Evolutionary conservation across 345 rosid species (phyloP), one percentile per base, ranked within the genome.

Genomic region (Linum usitatissimum): DNA sequence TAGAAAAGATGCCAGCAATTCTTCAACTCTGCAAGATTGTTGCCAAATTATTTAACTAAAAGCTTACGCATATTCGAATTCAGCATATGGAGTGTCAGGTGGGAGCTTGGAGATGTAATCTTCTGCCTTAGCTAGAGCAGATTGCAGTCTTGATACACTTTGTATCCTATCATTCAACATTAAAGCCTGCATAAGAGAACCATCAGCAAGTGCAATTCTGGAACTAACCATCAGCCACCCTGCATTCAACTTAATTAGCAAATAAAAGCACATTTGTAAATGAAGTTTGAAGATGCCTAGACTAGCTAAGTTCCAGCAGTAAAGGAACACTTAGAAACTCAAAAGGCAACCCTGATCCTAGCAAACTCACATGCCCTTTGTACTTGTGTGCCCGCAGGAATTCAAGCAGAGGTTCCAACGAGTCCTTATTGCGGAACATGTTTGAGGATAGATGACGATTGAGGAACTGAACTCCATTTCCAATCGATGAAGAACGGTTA

Each of bases 401-500:
- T 74, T 88, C 79, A 53, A 85, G 80, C 5, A 94, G 75, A 30
- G 99, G 97, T 75, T 94, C 97, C 76, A 94, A 75, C 64, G 81
- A 83, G 60, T 94, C 99, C 70, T 88, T 94, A 75, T 82, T 82
- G 38, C 87, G 90, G 75, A 94, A 94, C 99, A 94, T 87, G 9
- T 51, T 86, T 4, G 99, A 94, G 18, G 99, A 94, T 8, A 94
- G 86, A 71, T 94, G 99, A 57, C 99, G 92, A 39, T 94, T 94
- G 68, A 94, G 92, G 76, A 90, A 94, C 65, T 90, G 97, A 73
- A 94, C 97, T n/a, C 99, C 99, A 67, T 90, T 90, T 71, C 99
- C 99, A 71, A 90, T 90, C 2, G 94, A 94, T 68, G 97, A 94
- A 30, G 99, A 90, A 8, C 96, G 84, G 30, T 71, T 79, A 61